Conservation (phyloP, 1,284 basidiomycete genomes). For the Ceratobasidium sp. region DNA sequence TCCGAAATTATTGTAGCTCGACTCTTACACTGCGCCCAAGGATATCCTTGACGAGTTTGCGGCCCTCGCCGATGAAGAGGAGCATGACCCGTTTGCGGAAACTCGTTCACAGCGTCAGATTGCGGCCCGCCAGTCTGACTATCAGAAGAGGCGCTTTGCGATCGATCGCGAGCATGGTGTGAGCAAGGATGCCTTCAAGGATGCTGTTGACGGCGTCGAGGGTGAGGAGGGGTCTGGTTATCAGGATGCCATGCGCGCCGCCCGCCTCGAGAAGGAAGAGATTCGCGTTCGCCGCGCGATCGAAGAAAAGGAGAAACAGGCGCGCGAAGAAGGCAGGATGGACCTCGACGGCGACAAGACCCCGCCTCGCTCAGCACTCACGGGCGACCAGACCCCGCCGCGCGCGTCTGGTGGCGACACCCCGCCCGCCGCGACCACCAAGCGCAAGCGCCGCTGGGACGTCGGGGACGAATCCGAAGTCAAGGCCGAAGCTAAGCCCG, state of each 20-base stretch:
- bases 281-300: conserved; percentile 85
- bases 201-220: conserved; percentile 68
- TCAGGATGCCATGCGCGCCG: conserved; percentile 95
- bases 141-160: conserved; percentile 93
- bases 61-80: conserved; percentile 90
- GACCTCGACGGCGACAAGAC: conserved; percentile 82
- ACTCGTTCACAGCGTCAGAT: conserved; percentile 94
- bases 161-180: conserved; percentile 63
- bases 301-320: conserved; percentile 85
- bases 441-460: conserved; percentile 92
- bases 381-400: conserved; percentile 53
- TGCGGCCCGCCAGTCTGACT: conserved; percentile 93
- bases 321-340: conserved; percentile 86
- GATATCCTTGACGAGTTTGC: conserved; percentile 96
- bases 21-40: conserved; percentile 92
- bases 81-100: conserved; percentile 93
- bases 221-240: conserved; percentile 87
- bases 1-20: conserved; percentile 65
- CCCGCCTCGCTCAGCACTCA: conserved; percentile 65
- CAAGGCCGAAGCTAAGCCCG: conserved; percentile 65
- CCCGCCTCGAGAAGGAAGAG: conserved; percentile 95
- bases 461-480: conserved; percentile 57
- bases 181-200: conserved; percentile 82
- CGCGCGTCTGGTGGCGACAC: conserved; percentile 51
- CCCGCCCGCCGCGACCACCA: conserved; percentile 66